phyloP scores from a whole-genome alignment of 208 protist genomes.

The Phytomonas sp. region DNA sequence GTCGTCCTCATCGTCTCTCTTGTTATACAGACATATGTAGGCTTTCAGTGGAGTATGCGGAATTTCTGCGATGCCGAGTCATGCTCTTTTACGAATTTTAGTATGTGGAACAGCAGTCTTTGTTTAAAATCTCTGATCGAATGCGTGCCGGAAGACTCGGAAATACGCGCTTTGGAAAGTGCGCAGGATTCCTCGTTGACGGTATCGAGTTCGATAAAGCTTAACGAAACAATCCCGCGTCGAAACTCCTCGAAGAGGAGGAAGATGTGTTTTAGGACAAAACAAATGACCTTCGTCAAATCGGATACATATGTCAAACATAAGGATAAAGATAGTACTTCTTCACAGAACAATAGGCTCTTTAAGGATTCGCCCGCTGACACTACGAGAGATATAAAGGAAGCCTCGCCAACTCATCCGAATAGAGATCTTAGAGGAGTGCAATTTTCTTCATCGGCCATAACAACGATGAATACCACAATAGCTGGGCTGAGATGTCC shows the following conservation, averaged over 20 bases:
- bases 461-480: background rate
- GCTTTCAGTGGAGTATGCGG: conserved; percentile 53
- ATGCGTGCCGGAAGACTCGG: conserved; percentile 9
- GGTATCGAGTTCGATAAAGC: background rate
- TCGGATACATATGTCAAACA: background rate
- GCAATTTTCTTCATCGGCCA: background rate
- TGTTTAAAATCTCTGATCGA: conserved; percentile 23
- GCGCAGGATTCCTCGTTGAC: background rate
- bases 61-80: conserved; percentile 43
- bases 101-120: conserved; percentile 42
- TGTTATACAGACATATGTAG: conserved; percentile 43
- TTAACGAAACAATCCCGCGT: background rate
- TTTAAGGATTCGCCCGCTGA: background rate
- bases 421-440: background rate
- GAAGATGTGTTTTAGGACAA: background rate
- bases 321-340: background rate
- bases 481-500: background rate
- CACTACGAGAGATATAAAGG: background rate
- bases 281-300: background rate
- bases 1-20: conserved; percentile 41
- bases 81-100: conserved; percentile 30
- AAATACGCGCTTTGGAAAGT: background rate
- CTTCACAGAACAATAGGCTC: background rate
- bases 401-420: background rate
- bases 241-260: background rate